A percentile compares a stretch with the other conserved stretches of the same genome.
These are phyloP conservation scores for Mycena alexandri DNA, from an alignment of 768 basidiomycete species.

Conservation along the genomic window DNA sequence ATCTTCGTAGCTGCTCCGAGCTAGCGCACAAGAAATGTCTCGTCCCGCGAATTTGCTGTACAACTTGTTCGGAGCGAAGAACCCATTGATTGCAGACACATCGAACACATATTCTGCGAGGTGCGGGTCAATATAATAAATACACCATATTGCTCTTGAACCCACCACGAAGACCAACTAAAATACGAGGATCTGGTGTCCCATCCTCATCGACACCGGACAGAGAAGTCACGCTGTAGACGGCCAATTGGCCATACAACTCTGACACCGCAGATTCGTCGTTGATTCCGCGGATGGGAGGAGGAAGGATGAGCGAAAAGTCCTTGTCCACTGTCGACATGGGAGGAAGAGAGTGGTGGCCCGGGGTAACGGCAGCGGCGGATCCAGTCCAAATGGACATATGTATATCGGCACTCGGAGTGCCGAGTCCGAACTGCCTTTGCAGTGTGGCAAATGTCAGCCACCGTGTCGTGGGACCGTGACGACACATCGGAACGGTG, in stretches of 20 bases:
- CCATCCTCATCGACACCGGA: neutral
- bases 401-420: too few relatives aligned
- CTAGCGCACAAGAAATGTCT: neutral
- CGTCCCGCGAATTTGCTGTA: neutral
- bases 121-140: too few relatives aligned
- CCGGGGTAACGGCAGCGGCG: too few relatives aligned
- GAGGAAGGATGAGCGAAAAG: neutral
- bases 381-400: too few relatives aligned
- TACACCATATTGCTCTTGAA: neutral
- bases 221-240: neutral
- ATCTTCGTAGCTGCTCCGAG: neutral
- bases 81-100: too few relatives aligned
- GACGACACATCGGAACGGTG: too few relatives aligned
- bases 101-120: neutral
- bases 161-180: neutral
- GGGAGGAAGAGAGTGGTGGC: neutral
- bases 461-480: too few relatives aligned
- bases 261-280: neutral
- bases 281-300: neutral
- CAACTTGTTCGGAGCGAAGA: neutral
- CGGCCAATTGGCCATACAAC: neutral
- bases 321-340: neutral
- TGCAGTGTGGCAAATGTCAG: too few relatives aligned
- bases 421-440: too few relatives aligned
- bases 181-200: neutral